These are phyloP conservation scores for Kwoniella bestiolae DNA, from an alignment of 768 basidiomycete species.

Conservation along the genomic window DNA sequence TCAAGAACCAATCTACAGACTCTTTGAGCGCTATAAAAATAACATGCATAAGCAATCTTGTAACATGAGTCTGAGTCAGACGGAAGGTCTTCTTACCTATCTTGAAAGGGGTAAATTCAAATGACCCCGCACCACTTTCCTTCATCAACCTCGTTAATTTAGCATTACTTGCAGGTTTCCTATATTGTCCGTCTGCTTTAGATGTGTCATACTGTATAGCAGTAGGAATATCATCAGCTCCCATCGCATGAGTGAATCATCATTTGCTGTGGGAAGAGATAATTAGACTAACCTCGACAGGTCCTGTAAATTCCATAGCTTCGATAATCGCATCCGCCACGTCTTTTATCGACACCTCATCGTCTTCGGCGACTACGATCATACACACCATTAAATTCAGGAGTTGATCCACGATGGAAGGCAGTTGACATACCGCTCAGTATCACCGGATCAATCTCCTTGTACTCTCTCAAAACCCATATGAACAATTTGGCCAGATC, in stretches of 20 bases:
- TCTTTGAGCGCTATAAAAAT: constrained; percentile 73
- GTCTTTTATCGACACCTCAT: constrained; percentile 90
- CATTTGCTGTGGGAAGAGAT: not conserved
- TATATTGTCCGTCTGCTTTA: constrained; percentile 89
- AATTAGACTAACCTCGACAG: constrained; percentile 66
- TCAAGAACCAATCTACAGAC: constrained; percentile 83
- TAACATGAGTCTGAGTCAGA: not conserved
- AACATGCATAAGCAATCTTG: not conserved
- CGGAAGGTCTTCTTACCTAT: constrained; percentile 62
- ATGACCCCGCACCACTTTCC: constrained; percentile 70
- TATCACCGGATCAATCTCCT: constrained; percentile 90
- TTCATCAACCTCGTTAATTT: constrained; percentile 74
- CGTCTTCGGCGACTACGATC: constrained; percentile 78
- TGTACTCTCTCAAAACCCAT: constrained; percentile 73
- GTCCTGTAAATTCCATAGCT: constrained; percentile 75
- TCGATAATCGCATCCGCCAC: constrained; percentile 90
- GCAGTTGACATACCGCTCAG: constrained; percentile 69
- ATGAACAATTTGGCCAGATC: constrained; percentile 95
- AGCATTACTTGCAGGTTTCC: constrained; percentile 92
- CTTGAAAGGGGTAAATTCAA: constrained; percentile 78
- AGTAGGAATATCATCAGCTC: not conserved
- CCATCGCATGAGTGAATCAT: not conserved
- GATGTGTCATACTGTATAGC: constrained; percentile 75
- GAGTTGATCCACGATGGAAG: not conserved
- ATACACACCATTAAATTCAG: not conserved